Evolutionary conservation across 208 protist species (phyloP), one percentile per base, ranked within the genome.

Genomic region (Strigomonas oncopelti): DNA sequence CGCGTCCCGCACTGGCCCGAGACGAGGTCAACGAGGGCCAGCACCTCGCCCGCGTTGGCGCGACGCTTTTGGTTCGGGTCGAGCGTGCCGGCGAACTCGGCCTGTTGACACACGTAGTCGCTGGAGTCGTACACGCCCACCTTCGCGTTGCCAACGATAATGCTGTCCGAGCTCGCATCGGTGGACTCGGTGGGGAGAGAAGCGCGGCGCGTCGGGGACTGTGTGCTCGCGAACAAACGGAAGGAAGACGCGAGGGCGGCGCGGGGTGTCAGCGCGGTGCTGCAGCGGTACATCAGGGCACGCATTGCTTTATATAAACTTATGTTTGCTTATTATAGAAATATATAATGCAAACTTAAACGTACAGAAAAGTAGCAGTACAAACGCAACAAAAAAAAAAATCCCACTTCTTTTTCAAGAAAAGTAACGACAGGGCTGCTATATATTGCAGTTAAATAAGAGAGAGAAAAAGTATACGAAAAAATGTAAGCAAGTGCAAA

Each of bases 61-160:
- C 71, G 61, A 36, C 27, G 24, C 24, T 34, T 60, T 24, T 9
- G 11, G n/a, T 9, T 25, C 9, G 54, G 27, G 57, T 62, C 34
- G 38, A 74, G 70, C n/a, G 14, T 57, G 24, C 71, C 75, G 42
- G 70, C 52, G 31, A 81, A 69, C 67, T 81, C 75, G 34, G 48
- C 36, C 24, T 46, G 42, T 0, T 27, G 31, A 11, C 27, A 58
- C 25, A 61, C 61, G 61, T 63, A 61, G 11, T 51, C 20, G 25
- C 74, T 36, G 18, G 45, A 9, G 45, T 75, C 69, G 46, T 60
- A 68, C 8, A 79, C 42, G 16, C 64, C 67, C 18, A 27, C 24
- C 13, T 20, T 1, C 22, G 62, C 51, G 59, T 74, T 34, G 0
- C 73, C 73, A 25, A 78, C 38, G 14, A 70, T 16, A 11, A 42